Evolutionary conservation across 306 rosid species (phyloP).

Genomic region (Lablab purpureus): DNA sequence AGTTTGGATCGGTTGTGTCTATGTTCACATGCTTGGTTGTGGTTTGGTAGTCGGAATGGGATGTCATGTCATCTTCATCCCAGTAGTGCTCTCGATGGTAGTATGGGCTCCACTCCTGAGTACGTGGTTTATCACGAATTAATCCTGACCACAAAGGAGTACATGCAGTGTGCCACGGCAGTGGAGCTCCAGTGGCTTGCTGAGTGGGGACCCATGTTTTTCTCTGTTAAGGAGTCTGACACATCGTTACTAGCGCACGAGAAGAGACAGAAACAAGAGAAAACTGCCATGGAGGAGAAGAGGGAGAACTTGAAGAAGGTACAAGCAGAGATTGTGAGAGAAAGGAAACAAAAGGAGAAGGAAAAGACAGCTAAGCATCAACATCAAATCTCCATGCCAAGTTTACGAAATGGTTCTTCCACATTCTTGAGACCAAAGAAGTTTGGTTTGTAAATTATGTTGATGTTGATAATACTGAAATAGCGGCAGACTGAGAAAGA

Average conservation of each 20-base stretch:
- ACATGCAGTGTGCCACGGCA: conserved; percentile 97
- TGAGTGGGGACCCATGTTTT: too few species aligned
- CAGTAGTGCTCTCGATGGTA: conserved; percentile 93
- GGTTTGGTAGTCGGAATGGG: conserved; percentile 62
- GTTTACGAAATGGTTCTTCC: conserved; percentile 77
- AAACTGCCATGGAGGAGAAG: too few species aligned
- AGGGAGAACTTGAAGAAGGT: conserved; percentile 77
- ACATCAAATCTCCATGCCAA: conserved; percentile 79
- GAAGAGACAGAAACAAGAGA: too few species aligned
- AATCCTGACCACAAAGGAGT: conserved; percentile 83
- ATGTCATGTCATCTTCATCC: conserved; percentile 98
- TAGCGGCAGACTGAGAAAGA: neutral
- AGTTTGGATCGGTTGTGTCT: conserved; percentile 18
- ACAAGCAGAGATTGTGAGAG: conserved; percentile 73
- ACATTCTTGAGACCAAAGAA: too few species aligned
- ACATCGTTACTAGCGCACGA: too few species aligned
- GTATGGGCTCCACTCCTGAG: conserved; percentile 98
- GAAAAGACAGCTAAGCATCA: conserved; percentile 71
- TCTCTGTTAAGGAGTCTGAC: too few species aligned
- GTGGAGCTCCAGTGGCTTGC: conserved; percentile 99
- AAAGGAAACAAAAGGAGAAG: conserved; percentile 64
- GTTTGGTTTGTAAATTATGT: conserved; percentile 75
- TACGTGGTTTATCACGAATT: conserved; percentile 90
- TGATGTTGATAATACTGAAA: conserved; percentile 25
- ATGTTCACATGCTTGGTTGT: conserved; percentile 25